These are phyloP conservation scores for Viola odorata DNA, from an alignment of 345 rosid species.

Conservation along the genomic window DNA sequence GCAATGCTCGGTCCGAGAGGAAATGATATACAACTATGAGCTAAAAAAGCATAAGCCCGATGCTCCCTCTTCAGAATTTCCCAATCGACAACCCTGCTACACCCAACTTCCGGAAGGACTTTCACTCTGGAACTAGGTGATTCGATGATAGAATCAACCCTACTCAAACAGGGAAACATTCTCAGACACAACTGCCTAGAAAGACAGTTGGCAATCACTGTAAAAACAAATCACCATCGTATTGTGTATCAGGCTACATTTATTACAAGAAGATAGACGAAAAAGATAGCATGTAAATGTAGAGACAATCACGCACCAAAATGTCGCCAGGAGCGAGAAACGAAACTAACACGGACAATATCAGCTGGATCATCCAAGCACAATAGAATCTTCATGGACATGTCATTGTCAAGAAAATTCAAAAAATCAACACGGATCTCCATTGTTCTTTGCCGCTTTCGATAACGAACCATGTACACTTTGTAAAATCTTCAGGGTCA, in stretches of 20 bases:
- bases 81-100: slow-evolving; percentile 42
- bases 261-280: not conserved
- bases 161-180: slow-evolving; percentile 55
- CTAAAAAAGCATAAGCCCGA: slow-evolving; percentile 56
- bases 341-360: slow-evolving; percentile 55
- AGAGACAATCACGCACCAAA: slow-evolving; percentile 44
- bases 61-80: slow-evolving; percentile 57
- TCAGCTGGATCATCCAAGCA: slow-evolving; percentile 62
- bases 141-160: slow-evolving; percentile 46
- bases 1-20: slow-evolving; percentile 40
- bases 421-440: slow-evolving; percentile 46
- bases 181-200: slow-evolving; percentile 57
- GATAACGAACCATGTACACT: not conserved
- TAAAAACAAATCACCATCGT: slow-evolving; percentile 8
- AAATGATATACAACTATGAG: slow-evolving; percentile 38
- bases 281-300: not conserved
- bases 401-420: slow-evolving; percentile 38
- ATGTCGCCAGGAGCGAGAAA: slow-evolving; percentile 59
- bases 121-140: slow-evolving; percentile 7
- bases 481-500: not conserved
- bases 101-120: slow-evolving; percentile 37
- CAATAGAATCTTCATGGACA: slow-evolving; percentile 39
- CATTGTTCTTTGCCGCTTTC: slow-evolving; percentile 16
- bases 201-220: slow-evolving; percentile 59
- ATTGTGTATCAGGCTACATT: not conserved